Conservation (phyloP, 2,329 filamentous ascomycete genomes). For the Aspergillus novoparasiticus region DNA sequence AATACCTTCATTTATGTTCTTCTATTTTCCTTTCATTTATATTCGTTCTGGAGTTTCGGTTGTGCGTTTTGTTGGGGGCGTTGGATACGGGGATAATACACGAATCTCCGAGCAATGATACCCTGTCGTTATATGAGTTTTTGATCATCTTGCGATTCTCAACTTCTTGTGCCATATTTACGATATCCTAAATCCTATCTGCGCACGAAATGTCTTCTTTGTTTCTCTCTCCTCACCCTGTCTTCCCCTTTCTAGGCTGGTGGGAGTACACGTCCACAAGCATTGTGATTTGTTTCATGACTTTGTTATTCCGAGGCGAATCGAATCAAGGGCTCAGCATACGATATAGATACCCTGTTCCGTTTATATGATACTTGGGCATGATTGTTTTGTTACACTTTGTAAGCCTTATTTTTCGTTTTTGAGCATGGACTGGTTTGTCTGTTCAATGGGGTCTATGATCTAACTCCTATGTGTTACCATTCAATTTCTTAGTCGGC, state of each 20-base stretch:
- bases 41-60: slow-evolving; percentile 9
- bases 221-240: slow-evolving; percentile 3
- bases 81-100: slow-evolving; percentile 45
- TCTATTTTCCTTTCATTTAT: slow-evolving; percentile 14
- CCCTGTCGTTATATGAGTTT: slow-evolving; percentile 34
- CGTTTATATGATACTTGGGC: slow-evolving; percentile 18
- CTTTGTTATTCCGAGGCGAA: slow-evolving; percentile 16
- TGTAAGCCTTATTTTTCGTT: background rate
- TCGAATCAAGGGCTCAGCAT: slow-evolving; percentile 26
- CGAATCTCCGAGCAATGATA: slow-evolving; percentile 46
- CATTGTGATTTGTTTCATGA: slow-evolving; percentile 15
- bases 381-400: slow-evolving; percentile 12
- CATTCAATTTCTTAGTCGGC: background rate
- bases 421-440: background rate
- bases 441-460: background rate
- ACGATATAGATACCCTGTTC: slow-evolving; percentile 33
- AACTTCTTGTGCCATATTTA: slow-evolving; percentile 27
- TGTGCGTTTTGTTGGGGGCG: slow-evolving; percentile 24
- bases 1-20: slow-evolving; percentile 6
- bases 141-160: slow-evolving; percentile 15
- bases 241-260: slow-evolving; percentile 8
- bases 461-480: background rate
- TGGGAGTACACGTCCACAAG: slow-evolving; percentile 17
- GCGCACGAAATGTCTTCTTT: background rate
- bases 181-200: slow-evolving; percentile 11